A percentile compares a stretch with the other conserved stretches of the same genome.
These are phyloP conservation scores for Vitis riparia DNA, from an alignment of 164 flowering plant species.

Conservation along the genomic window DNA sequence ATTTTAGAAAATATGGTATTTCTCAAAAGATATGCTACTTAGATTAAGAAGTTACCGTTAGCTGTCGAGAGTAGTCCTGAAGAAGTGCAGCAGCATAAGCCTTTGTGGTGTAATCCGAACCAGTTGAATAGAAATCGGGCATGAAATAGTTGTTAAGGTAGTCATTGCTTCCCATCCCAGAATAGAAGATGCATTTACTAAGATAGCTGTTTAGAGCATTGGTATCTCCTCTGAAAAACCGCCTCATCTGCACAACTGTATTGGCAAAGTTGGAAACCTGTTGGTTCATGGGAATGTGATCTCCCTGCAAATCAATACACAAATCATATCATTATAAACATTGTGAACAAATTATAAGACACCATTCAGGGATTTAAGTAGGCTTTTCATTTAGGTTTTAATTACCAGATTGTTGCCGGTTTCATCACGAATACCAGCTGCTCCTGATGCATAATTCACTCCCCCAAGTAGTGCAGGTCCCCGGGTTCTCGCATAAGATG, in stretches of 20 bases:
- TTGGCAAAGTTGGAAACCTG: conserved; percentile 55
- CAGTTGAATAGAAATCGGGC: conserved; percentile 57
- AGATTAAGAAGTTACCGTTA: conserved; percentile 42
- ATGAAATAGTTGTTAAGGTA: conserved; percentile 88
- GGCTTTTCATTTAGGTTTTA: neutral
- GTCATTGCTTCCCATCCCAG: conserved; percentile 90
- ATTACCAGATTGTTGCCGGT: conserved; percentile 79
- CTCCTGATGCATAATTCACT: conserved; percentile 84
- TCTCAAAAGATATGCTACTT: neutral
- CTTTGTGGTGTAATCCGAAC: conserved; percentile 38
- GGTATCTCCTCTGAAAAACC: conserved; percentile 52
- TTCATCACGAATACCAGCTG: conserved; percentile 81
- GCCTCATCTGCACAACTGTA: conserved; percentile 47
- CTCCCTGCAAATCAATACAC: conserved; percentile 48
- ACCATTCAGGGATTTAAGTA: too few relatives aligned
- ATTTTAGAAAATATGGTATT: too few relatives aligned
- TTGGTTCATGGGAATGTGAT: conserved; percentile 61
- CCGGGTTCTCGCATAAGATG: conserved; percentile 49
- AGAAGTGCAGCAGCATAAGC: conserved; percentile 64
- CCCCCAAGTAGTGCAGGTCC: conserved; percentile 55
- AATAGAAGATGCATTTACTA: conserved; percentile 65
- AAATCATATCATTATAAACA: neutral
- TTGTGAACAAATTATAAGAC: neutral
- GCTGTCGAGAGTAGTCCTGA: conserved; percentile 65
- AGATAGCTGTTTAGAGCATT: conserved; percentile 36